A percentile compares a stretch with the other conserved stretches of the same genome.
These are phyloP conservation scores for Tricharina praecox DNA, from an alignment of 495 filamentous ascomycete species.

Conservation along the genomic window DNA sequence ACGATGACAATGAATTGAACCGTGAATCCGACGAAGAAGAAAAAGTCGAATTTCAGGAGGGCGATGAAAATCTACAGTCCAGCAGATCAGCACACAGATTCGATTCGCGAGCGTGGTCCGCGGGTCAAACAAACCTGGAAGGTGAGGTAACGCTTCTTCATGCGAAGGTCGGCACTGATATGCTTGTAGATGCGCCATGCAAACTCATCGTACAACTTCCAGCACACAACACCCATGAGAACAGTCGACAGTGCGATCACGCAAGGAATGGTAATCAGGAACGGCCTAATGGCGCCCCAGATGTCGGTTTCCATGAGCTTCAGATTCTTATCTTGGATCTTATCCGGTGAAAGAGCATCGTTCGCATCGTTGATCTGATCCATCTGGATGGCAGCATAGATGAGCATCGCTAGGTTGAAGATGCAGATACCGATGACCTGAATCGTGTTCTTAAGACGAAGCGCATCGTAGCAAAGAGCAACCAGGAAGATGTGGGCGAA, in stretches of 20 bases:
- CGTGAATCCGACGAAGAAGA: slow-evolving; percentile 98
- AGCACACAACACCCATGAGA: slow-evolving; percentile 57
- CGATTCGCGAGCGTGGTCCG: neutral
- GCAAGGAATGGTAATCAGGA: slow-evolving; percentile 68
- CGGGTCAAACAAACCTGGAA: slow-evolving; percentile 82
- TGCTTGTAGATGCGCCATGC: slow-evolving; percentile 99
- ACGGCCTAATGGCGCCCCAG: slow-evolving; percentile 53
- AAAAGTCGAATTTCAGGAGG: slow-evolving; percentile 96
- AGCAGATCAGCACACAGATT: slow-evolving; percentile 23
- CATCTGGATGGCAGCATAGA: slow-evolving; percentile 85
- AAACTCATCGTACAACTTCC: slow-evolving; percentile 96
- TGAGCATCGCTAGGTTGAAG: slow-evolving; percentile 74
- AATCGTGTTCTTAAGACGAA: slow-evolving; percentile 93
- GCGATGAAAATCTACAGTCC: slow-evolving; percentile 96
- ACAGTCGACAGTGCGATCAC: slow-evolving; percentile 63
- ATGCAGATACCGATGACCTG: slow-evolving; percentile 89
- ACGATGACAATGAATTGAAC: slow-evolving; percentile 95
- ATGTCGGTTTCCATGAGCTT: slow-evolving; percentile 32
- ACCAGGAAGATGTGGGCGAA: slow-evolving; percentile 91
- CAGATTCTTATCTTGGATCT: slow-evolving; percentile 22
- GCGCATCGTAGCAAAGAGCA: slow-evolving; percentile 75
- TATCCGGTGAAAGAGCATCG: slow-evolving; percentile 29
- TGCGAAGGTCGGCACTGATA: slow-evolving; percentile 87
- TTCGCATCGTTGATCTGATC: slow-evolving; percentile 70
- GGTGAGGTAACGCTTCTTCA: slow-evolving; percentile 89